A percentile compares a stretch with the other conserved stretches of the same genome.
Evolutionary conservation across 2,329 filamentous ascomycete genomes (phyloP).

Genomic region (Orbilia quercus): DNA sequence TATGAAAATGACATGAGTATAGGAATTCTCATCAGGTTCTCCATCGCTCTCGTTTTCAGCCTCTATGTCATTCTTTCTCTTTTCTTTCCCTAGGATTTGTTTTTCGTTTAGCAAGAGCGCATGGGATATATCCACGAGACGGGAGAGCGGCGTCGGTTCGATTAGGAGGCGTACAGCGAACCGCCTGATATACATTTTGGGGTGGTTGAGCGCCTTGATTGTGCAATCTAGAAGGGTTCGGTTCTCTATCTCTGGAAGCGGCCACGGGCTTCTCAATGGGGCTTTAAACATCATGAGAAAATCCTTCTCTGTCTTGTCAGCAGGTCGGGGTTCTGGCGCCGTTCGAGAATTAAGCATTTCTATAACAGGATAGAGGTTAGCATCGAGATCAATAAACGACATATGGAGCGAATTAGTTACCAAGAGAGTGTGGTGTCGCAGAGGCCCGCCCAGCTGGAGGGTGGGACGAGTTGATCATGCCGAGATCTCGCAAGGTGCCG

Average conservation of each 20-base stretch:
- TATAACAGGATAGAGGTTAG: background rate
- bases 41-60: slow-evolving; percentile 3
- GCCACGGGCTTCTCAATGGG: slow-evolving; percentile 4
- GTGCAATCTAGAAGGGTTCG: slow-evolving; percentile 32
- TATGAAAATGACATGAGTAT: slow-evolving; percentile 10
- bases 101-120: background rate
- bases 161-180: slow-evolving; percentile 29
- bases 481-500: too few species aligned
- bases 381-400: background rate
- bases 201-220: slow-evolving; percentile 22
- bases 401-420: too few species aligned
- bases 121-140: slow-evolving; percentile 22
- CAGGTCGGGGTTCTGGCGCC: slow-evolving; percentile 15
- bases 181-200: slow-evolving; percentile 20
- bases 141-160: slow-evolving; percentile 16
- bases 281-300: slow-evolving; percentile 25
- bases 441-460: background rate
- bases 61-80: background rate
- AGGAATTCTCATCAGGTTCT: slow-evolving; percentile 1
- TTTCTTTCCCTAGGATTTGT: background rate
- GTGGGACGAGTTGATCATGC: too few species aligned
- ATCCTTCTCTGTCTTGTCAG: slow-evolving; percentile 23
- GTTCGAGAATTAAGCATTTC: background rate
- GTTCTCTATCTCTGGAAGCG: slow-evolving; percentile 22
- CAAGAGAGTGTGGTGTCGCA: too few species aligned